Conservation (phyloP, 2,329 filamentous ascomycete species). For the Aureobasidium sp. region DNA sequence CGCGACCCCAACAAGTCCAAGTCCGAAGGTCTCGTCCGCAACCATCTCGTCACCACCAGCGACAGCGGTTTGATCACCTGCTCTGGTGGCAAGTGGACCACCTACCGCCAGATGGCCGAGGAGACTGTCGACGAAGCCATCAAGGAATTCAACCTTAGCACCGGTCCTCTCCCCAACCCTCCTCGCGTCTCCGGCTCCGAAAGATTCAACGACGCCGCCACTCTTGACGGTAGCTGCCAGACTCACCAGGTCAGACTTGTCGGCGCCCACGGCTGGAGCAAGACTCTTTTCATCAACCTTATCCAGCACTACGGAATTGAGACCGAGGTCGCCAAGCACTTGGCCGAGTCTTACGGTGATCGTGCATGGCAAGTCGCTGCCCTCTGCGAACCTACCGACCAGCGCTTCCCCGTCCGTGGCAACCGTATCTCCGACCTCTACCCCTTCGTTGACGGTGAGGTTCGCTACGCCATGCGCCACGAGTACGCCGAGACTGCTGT, state of each 20-base stretch:
- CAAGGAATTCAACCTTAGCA: constrained; percentile 54
- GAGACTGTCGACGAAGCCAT: constrained; percentile 78
- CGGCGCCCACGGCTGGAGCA: constrained; percentile 79
- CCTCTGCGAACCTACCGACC: constrained; percentile 65
- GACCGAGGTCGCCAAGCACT: constrained; percentile 83
- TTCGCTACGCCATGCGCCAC: constrained; percentile 77
- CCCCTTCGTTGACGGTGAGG: constrained; percentile 85
- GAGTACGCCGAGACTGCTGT: constrained; percentile 89
- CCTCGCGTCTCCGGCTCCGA: constrained; percentile 59
- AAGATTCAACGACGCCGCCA: constrained; percentile 60
- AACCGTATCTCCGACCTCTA: constrained; percentile 72
- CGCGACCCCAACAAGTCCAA: constrained; percentile 78
- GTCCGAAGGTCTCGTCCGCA: constrained; percentile 79
- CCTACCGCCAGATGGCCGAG: constrained; percentile 87
- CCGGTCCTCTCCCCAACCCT: constrained; percentile 49
- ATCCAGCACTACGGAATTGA: constrained; percentile 90
- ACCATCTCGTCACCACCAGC: constrained; percentile 76
- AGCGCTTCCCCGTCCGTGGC: constrained; percentile 74
- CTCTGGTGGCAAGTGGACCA: constrained; percentile 87
- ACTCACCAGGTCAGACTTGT: constrained; percentile 74
- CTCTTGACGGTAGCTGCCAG: constrained; percentile 65
- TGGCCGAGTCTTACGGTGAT: constrained; percentile 82
- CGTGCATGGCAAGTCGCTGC: constrained; percentile 84
- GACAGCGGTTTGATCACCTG: constrained; percentile 72
- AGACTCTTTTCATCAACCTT: constrained; percentile 87